A percentile compares a stretch with the other conserved stretches of the same genome.
phyloP scores from a whole-genome alignment of 1,284 basidiomycete genomes.

The Cutaneotrichosporon daszewskae region DNA sequence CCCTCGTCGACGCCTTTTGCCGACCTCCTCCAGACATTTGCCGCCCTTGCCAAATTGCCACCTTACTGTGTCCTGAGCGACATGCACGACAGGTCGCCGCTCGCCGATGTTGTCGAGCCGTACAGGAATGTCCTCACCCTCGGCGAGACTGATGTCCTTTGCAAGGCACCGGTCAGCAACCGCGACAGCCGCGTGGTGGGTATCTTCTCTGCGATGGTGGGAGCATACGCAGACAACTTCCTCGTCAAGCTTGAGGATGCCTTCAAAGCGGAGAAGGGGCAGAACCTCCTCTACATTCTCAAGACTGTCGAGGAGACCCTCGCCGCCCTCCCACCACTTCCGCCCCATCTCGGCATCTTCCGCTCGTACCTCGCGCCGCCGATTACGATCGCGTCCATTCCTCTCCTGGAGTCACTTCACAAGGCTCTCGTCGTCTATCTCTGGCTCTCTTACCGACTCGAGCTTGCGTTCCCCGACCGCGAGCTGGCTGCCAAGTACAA shows the following conservation, averaged over 20 bases:
- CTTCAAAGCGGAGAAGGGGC: constrained; percentile 34
- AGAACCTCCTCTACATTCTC: constrained; percentile 51
- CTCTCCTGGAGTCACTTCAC: constrained; percentile 72
- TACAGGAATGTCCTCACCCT: constrained; percentile 50
- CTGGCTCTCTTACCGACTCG: constrained; percentile 78
- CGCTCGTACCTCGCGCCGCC: constrained; percentile 17
- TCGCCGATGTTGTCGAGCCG: constrained; percentile 51
- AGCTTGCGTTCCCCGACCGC: constrained; percentile 64
- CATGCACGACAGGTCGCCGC: constrained; percentile 40
- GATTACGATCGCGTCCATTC: constrained; percentile 34
- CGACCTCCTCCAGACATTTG: constrained; percentile 32
- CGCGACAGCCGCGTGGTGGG: constrained; percentile 48
- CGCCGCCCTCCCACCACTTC: constrained; percentile 27
- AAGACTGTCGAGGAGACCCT: constrained; percentile 49
- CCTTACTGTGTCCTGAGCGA: constrained; percentile 51
- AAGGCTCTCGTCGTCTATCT: constrained; percentile 75
- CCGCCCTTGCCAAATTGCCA: constrained; percentile 51
- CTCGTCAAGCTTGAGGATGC: constrained; percentile 45
- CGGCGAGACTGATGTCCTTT: constrained; percentile 53
- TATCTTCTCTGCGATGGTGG: constrained; percentile 45
- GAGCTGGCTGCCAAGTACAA: constrained; percentile 57
- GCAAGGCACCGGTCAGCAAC: constrained; percentile 49
- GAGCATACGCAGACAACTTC: constrained; percentile 43
- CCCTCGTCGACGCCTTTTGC: constrained; percentile 40
- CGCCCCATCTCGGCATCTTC: constrained; percentile 6